Base-by-base conservation (phyloP, 73 alveolate genomes). In the Blepharisma japonicum region DNA sequence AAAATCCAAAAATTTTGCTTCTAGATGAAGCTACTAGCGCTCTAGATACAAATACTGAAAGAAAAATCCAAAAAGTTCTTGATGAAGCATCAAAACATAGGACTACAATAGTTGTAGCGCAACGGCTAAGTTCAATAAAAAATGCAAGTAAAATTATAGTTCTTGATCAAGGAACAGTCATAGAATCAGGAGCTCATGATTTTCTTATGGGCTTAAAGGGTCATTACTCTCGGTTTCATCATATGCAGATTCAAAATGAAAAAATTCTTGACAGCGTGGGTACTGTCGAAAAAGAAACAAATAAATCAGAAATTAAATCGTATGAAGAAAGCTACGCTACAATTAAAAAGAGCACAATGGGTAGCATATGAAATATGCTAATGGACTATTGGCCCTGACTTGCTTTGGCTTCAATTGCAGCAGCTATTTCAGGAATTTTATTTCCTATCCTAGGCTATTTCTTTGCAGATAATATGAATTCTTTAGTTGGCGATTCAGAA, bases 61-160 rank as follows among this genome's bases (percentile, higher is more conserved):
- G 38, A 66, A 79, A 56, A n/a, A 87, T 86, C 25, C 79, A 79
- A 47, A 87, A 71, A 9, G 83, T 90, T 47, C 71, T 86, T 18
- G 89, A 86, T 71, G 71, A 77, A 48, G 71, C 55, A 25, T 23
- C 74, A 4, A 78, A 78, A 5, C 50, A 25, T 47, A 78, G 91
- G 20, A 86, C 96, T 23, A 89, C 90, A 25, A 78, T 91, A 7
- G 89, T 88, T 11, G 83, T 91, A 27, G 97, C 97, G 7, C 97
- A 91, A 66, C 50, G 94, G 55, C 92, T 91, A 49, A 48, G 83
- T n/a, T 89, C 97, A 23, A 86, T 91, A 61, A 72, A 67, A 42
- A 77, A 85, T 56, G 84, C 96, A 0, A 94, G 86, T 56, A 55
- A 79, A 45, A 91, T 91, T 68, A 71, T 82, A 56, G 94, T 91